Evolutionary conservation across 345 rosid species (phyloP).

Genomic region (Pistacia vera): DNA sequence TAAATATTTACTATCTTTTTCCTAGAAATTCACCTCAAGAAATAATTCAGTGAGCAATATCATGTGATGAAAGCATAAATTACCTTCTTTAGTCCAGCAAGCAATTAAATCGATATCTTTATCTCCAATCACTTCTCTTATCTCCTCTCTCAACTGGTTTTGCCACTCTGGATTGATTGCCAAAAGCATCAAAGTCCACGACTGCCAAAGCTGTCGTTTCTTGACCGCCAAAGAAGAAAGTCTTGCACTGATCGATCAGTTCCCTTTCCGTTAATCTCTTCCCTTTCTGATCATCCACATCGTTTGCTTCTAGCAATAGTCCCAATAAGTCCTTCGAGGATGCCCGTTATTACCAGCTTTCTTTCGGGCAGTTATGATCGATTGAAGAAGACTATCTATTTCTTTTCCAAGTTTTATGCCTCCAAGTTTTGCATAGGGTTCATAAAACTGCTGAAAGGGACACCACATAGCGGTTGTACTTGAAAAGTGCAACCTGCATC

Average conservation of each 20-base stretch:
- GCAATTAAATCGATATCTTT: conserved; percentile 54
- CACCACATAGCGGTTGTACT: conserved; percentile 77
- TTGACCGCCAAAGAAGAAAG: conserved; percentile 94
- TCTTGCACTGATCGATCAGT: conserved; percentile 90
- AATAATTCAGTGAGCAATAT: background rate
- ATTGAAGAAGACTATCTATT: conserved; percentile 62
- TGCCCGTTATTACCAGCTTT: conserved; percentile 12
- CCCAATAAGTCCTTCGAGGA: conserved; percentile 59
- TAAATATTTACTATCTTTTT: background rate
- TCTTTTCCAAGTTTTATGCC: conserved; percentile 68
- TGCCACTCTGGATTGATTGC: conserved; percentile 88
- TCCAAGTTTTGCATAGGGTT: conserved; percentile 51
- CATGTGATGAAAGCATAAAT: conserved; percentile 15
- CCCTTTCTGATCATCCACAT: conserved; percentile 34
- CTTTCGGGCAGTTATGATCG: conserved; percentile 56
- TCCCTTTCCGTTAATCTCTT: conserved; percentile 58
- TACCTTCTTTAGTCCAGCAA: conserved; percentile 92
- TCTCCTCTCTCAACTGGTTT: conserved; percentile 71
- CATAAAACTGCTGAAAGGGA: conserved; percentile 65
- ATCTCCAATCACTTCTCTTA: conserved; percentile 61
- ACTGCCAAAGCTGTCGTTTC: conserved; percentile 76
- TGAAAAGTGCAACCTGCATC: conserved; percentile 72
- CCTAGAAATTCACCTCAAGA: background rate
- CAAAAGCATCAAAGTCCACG: conserved; percentile 87
- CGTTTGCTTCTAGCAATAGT: conserved; percentile 43